These are phyloP conservation scores for Globisporangium acanthophoron DNA, from an alignment of 352 stramenopile species.

Conservation along the genomic window DNA sequence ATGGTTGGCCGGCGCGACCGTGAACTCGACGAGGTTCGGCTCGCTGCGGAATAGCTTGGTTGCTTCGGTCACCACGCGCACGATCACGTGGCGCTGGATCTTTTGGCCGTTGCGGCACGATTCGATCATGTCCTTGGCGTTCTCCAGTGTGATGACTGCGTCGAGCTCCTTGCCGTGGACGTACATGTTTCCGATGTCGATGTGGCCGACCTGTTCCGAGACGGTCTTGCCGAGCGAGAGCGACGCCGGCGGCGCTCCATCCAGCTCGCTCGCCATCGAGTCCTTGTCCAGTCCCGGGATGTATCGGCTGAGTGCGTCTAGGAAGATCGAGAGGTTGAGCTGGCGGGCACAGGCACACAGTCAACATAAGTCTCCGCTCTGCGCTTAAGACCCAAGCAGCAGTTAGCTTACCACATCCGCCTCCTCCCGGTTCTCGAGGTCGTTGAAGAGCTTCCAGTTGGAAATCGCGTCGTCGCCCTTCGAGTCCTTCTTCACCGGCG, in stretches of 20 bases:
- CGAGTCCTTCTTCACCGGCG: slow-evolving; percentile 15
- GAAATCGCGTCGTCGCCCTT: slow-evolving; percentile 54
- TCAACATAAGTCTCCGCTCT: neutral
- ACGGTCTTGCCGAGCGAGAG: slow-evolving; percentile 33
- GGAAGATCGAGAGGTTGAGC: slow-evolving; percentile 77
- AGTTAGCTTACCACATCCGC: slow-evolving; percentile 54
- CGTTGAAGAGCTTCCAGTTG: slow-evolving; percentile 86
- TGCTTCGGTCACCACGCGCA: slow-evolving; percentile 63
- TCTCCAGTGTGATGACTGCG: slow-evolving; percentile 56
- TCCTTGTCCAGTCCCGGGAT: slow-evolving; percentile 62
- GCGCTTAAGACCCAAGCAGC: neutral
- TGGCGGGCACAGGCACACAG: slow-evolving; percentile 7
- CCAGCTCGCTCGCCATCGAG: slow-evolving; percentile 12
- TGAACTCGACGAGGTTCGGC: slow-evolving; percentile 64
- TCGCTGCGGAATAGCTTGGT: slow-evolving; percentile 43
- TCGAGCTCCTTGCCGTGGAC: slow-evolving; percentile 52
- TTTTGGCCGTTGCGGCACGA: slow-evolving; percentile 75
- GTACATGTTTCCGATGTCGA: slow-evolving; percentile 86
- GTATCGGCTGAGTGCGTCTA: slow-evolving; percentile 70
- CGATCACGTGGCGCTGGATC: slow-evolving; percentile 69
- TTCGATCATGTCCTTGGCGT: slow-evolving; percentile 67
- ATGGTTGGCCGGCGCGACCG: slow-evolving; percentile 64
- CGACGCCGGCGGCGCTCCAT: slow-evolving; percentile 11
- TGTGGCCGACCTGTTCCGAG: slow-evolving; percentile 58
- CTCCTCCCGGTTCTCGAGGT: slow-evolving; percentile 83